A percentile compares a stretch with the other conserved stretches of the same genome.
These are phyloP conservation scores for Dioszegia crocea DNA, from an alignment of 768 basidiomycete species.

Conservation along the genomic window DNA sequence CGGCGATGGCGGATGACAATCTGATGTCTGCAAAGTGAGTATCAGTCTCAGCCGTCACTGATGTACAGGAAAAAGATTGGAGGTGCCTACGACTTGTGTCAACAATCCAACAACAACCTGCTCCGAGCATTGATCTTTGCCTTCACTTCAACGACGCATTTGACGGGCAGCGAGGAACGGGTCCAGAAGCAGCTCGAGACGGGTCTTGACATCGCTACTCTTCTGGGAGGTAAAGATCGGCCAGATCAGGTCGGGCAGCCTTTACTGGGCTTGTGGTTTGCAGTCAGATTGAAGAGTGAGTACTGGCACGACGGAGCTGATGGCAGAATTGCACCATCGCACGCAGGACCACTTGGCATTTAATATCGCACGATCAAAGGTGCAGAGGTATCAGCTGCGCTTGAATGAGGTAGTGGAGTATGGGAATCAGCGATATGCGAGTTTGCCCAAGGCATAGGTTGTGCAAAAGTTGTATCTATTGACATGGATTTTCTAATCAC, in stretches of 20 bases:
- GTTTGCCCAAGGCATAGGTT: background rate
- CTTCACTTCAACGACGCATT: conserved; percentile 33
- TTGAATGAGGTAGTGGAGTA: conserved; percentile 6
- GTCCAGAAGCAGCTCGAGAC: conserved; percentile 35
- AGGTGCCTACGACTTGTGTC: conserved; percentile 27
- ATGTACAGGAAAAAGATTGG: conserved; percentile 26
- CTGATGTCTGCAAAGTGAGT: conserved; percentile 34
- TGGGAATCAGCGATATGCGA: background rate
- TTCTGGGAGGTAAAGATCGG: conserved; percentile 35
- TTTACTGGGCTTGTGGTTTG: conserved; percentile 34
- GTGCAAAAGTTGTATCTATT: background rate
- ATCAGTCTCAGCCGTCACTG: background rate
- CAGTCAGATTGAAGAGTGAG: conserved; percentile 30
- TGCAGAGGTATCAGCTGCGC: background rate
- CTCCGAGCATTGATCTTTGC: conserved; percentile 35
- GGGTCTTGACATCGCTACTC: conserved; percentile 23
- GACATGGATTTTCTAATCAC: background rate
- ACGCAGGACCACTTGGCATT: background rate
- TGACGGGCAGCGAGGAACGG: conserved; percentile 26
- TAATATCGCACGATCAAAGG: conserved; percentile 3
- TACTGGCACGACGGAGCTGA: background rate
- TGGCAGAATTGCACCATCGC: conserved; percentile 3
- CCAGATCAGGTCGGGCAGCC: conserved; percentile 35
- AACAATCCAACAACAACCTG: conserved; percentile 26
- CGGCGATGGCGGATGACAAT: conserved; percentile 27